Conservation (phyloP, 768 basidiomycete genomes). For the Collybia sp. region DNA sequence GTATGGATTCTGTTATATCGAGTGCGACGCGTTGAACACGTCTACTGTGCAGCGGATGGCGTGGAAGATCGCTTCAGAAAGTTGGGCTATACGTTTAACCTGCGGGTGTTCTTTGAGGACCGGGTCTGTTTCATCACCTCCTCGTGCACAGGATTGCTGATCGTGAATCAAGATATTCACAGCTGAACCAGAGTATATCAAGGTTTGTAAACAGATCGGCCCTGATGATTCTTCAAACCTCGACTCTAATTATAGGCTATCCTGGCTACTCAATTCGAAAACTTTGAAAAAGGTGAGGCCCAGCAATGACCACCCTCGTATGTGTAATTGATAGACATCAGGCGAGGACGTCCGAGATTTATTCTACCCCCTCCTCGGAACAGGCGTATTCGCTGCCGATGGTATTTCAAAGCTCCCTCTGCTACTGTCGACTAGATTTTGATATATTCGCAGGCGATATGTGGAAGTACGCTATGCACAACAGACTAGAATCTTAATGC, state of each 20-base stretch:
- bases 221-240: background rate
- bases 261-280: conserved; percentile 42
- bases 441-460: conserved; percentile 40
- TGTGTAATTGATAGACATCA: background rate
- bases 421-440: no score
- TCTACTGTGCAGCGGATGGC: conserved; percentile 18
- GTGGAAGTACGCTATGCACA: conserved; percentile 51
- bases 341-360: conserved; percentile 20
- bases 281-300: conserved; percentile 37
- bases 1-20: conserved; percentile 13
- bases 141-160: background rate
- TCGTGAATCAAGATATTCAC: conserved; percentile 29
- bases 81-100: conserved; percentile 18
- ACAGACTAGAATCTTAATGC: background rate
- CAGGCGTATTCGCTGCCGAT: conserved; percentile 58
- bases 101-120: conserved; percentile 23
- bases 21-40: background rate
- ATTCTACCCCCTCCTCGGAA: conserved; percentile 39
- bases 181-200: conserved; percentile 42
- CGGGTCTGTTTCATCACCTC: conserved; percentile 16
- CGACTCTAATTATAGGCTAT: conserved; percentile 21
- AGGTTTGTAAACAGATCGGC: conserved; percentile 16
- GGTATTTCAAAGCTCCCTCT: conserved; percentile 24
- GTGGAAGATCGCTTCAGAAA: conserved; percentile 17
- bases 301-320: conserved; percentile 1